Percentiles rank a stretch among this genome's conserved stretches.
Conservation (phyloP, 106 monocot genomes). For the Allium cepa region DNA sequence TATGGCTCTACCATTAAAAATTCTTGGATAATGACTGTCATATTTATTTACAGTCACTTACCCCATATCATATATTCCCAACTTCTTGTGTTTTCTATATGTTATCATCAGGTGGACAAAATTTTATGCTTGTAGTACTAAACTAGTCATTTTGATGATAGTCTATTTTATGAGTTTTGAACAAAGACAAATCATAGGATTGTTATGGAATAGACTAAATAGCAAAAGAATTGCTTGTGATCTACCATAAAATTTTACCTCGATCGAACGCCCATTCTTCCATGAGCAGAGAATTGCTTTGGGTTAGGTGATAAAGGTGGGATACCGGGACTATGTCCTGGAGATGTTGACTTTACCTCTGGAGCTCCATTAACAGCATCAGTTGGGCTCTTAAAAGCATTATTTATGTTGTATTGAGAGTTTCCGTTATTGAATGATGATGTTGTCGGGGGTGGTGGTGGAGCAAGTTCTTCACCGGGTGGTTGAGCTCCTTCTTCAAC, state of each 20-base stretch:
- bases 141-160: neutral
- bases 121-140: neutral
- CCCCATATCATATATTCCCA: too few relatives aligned
- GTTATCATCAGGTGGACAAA: too few relatives aligned
- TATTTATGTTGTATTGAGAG: conserved; percentile 38
- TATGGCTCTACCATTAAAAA: too few relatives aligned
- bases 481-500: conserved; percentile 69
- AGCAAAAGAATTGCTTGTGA: neutral
- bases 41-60: too few relatives aligned
- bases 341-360: conserved; percentile 24
- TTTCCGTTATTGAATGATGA: conserved; percentile 40
- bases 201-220: neutral
- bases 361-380: conserved; percentile 19
- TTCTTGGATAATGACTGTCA: too few relatives aligned
- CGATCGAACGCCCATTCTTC: conserved; percentile 69
- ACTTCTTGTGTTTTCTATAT: too few relatives aligned
- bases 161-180: neutral
- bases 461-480: conserved; percentile 37
- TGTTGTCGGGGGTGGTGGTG: conserved; percentile 65
- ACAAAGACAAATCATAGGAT: neutral
- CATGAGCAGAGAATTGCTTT: conserved; percentile 81
- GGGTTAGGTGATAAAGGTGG: conserved; percentile 63
- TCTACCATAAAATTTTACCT: conserved; percentile 22
- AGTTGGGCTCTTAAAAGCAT: conserved; percentile 20
- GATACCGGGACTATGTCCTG: conserved; percentile 36